Evolutionary conservation across 1,284 basidiomycete genomes (phyloP), one percentile per base, ranked within the genome.

Genomic region (Trametes sp.): DNA sequence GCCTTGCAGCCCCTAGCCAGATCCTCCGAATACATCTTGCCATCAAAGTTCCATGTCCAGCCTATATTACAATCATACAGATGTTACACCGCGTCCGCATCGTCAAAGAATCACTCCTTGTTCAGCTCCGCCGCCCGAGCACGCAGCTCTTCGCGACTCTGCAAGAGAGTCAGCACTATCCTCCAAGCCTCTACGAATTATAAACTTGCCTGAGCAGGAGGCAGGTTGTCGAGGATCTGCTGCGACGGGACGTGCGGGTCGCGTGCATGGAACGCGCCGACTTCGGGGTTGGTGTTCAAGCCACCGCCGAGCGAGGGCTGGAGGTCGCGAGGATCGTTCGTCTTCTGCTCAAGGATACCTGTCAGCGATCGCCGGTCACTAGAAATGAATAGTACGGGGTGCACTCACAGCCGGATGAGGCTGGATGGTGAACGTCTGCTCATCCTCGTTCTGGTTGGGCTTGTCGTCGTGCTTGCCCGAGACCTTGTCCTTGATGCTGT

Each of bases 371-470:
- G n/a, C n/a, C n/a, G n/a, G n/a, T n/a, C n/a, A n/a, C n/a, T n/a
- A n/a, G 35, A 11, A 42, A 4, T 21, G 16, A 5, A 21, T 28
- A 46, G 10, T 14, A 31, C 1, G 33, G 19, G 21, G 13, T 21
- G 23, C 9, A 75, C 81, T 54, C 68, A 84, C 83, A 62, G 83
- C 83, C 49, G 84, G 84, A 70, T 85, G 83, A 28, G 84, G 84
- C 61, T 81, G 80, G 68, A 81, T 84, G 57, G 76, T 72, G 72
- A 77, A 84, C 5, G 68, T 65, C 46, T 70, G 77, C 69, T 81
- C 78, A 19, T 70, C 41, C 41, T 56, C 52, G 36, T 57, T 23
- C 13, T 64, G 59, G 14, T 50, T 26, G 41, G 57, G 31, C 19
- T 48, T 8, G 29, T 54, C 35, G 48, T 62, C 33, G 33, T 59